Conservation (phyloP, 2,329 filamentous ascomycete species). For the Sporothrix globosa region DNA sequence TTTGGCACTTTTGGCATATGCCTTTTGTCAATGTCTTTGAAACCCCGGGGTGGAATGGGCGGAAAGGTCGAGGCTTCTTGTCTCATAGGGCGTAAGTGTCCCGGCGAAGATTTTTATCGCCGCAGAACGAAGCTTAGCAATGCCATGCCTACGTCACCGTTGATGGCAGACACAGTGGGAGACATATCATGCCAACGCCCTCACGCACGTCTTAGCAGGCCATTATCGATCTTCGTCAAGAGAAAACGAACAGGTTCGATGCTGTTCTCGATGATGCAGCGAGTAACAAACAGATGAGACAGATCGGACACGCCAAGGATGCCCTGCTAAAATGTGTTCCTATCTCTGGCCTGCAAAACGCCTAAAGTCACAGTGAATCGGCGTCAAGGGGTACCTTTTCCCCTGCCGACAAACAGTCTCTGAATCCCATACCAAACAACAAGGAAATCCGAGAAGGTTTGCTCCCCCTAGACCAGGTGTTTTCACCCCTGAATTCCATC, state of each 20-base stretch:
- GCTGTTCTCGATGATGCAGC: not conserved
- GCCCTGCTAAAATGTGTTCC: not conserved
- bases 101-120: slow-evolving; percentile 12
- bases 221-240: not conserved
- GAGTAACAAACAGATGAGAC: not conserved
- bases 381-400: not conserved
- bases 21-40: slow-evolving; percentile 15
- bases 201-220: not conserved
- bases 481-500: not conserved
- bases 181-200: not conserved
- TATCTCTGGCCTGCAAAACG: not conserved
- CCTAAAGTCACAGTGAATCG: not conserved
- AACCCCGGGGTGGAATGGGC: slow-evolving; percentile 18
- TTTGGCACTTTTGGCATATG: slow-evolving; percentile 1
- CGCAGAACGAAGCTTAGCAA: not conserved
- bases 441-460: not conserved
- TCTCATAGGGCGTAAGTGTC: not conserved
- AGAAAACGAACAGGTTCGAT: not conserved
- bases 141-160: not conserved
- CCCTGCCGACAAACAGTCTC: not conserved
- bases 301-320: slow-evolving; percentile 16
- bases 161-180: not conserved
- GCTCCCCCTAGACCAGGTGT: not conserved
- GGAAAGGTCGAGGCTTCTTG: not conserved
- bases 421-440: not conserved